Evolutionary conservation across 176 grass and related monocot species (phyloP), one percentile per base, ranked within the genome.

Genomic region (Rhipidocladum racemiflorum): DNA sequence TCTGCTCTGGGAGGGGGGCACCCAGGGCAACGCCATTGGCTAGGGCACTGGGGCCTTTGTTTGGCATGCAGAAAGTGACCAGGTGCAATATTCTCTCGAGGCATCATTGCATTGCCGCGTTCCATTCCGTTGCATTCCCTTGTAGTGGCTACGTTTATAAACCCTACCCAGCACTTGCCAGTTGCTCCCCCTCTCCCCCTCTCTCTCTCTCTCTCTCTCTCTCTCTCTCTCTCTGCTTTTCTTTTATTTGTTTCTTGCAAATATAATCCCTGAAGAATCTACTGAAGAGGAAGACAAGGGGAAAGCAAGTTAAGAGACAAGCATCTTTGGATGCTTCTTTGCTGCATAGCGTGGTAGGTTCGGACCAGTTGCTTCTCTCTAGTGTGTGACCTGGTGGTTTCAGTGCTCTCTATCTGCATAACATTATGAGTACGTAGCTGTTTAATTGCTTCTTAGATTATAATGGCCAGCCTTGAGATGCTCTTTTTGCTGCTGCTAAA

Each of bases 11-110:
- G 75, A 81, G 86, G 77, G 86, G 77, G 57, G 65, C 89, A 91
- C 45, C 74, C 81, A 81, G 77, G 82, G 59, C 27, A 21, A 15
- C 46, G 66, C 32, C 46, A 54, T 65, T 78, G 84, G 35, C 76
- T 65, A 39, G 21, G 67, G 45, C 76, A 79, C 63, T 65, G 46
- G 65, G 27, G 20, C 20, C 68, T 40, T 84, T 86, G 89, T 81
- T 89, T 86, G 74, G 89, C 91, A 91, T 91, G 89, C 89, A 53
- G 24, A 94, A 91, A 88, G 77, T 67, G 39, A 25, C 64, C 83
- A 72, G 49, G 55, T 63, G 80, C 82, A 50, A 64, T 80, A 75
- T 85, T 86, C 81, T 76, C 45, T 65, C 7, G 29, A 43, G 69
- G 61, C 78, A 91, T 85, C 82, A 89, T 85, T 89, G 69, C 80